Conservation (phyloP, 305 asterid species). For the Plantago lanceolata region DNA sequence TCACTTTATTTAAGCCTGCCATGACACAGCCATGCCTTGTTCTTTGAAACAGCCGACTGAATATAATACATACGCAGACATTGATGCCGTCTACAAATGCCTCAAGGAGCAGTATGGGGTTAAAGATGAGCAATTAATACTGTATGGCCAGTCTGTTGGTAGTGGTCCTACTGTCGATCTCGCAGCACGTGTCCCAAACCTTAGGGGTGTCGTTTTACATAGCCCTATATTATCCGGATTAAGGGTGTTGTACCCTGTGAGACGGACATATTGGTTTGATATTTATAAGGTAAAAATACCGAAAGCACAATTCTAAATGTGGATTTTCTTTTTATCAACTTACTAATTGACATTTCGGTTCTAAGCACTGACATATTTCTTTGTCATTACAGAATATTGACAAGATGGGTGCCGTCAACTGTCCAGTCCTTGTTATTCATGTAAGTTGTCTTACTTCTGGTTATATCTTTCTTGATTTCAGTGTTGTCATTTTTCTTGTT, state of each 20-base stretch:
- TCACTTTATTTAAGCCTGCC: conserved; percentile 20
- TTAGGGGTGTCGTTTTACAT: conserved; percentile 92
- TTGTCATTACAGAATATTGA: conserved; percentile 78
- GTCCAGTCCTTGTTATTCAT: conserved; percentile 93
- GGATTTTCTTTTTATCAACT: conserved; percentile 17
- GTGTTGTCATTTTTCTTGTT: conserved; percentile 3
- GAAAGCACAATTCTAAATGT: conserved; percentile 10
- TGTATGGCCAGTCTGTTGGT: conserved; percentile 97
- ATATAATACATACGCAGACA: conserved; percentile 93
- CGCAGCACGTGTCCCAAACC: conserved; percentile 72
- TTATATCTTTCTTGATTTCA: background rate
- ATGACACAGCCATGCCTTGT: conserved; percentile 42
- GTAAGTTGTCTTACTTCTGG: conserved; percentile 47
- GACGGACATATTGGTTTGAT: conserved; percentile 91
- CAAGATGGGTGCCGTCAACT: conserved; percentile 72
- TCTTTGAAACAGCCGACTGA: conserved; percentile 90
- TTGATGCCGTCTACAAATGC: conserved; percentile 95
- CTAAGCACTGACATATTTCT: conserved; percentile 26
- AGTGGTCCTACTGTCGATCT: conserved; percentile 97
- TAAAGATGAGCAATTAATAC: conserved; percentile 79
- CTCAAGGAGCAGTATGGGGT: conserved; percentile 89
- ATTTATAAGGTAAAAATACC: conserved; percentile 79
- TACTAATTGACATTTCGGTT: conserved; percentile 18
- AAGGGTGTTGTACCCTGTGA: conserved; percentile 91
- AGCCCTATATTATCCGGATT: conserved; percentile 95